Conservation (phyloP, 805 yeast species). For the Vanderwaltozyma verrucispora region DNA sequence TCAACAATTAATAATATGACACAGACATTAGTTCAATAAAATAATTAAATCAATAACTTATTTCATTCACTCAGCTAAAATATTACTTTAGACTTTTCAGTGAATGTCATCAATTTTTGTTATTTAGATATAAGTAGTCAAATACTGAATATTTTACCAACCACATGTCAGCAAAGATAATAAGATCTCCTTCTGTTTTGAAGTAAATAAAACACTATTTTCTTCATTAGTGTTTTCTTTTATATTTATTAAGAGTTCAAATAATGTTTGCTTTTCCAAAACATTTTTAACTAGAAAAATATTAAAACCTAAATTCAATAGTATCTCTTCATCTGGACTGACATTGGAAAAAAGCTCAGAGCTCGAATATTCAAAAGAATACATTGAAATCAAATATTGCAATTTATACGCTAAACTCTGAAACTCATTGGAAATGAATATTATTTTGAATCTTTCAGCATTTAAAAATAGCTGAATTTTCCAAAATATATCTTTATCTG, state of each 20-base stretch:
- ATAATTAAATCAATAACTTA: too few relatives aligned
- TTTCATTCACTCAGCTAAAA: too few relatives aligned
- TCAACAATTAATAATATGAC: too few relatives aligned
- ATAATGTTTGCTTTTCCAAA: not conserved
- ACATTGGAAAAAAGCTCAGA: not conserved
- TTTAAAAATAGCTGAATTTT: slow-evolving; percentile 11
- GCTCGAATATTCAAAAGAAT: not conserved
- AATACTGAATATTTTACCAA: too few relatives aligned
- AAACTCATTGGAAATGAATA: not conserved
- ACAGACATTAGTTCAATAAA: too few relatives aligned
- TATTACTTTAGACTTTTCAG: too few relatives aligned
- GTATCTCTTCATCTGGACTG: not conserved
- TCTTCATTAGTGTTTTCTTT: too few relatives aligned
- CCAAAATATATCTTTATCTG: slow-evolving; percentile 19
- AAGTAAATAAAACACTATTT: not conserved
- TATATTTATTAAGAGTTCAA: not conserved
- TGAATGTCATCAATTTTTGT: too few relatives aligned
- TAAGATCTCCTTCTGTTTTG: not conserved
- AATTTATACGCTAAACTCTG: not conserved
- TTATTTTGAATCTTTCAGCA: slow-evolving; percentile 1
- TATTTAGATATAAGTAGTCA: too few relatives aligned
- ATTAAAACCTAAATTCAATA: slow-evolving; percentile 3
- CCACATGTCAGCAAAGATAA: not conserved
- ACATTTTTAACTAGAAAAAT: slow-evolving; percentile 3
- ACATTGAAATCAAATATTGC: not conserved